Percentiles rank a stretch among this genome's conserved stretches.
These are phyloP conservation scores for Leishmania turanica DNA, from an alignment of 208 protist species.

Conservation along the genomic window DNA sequence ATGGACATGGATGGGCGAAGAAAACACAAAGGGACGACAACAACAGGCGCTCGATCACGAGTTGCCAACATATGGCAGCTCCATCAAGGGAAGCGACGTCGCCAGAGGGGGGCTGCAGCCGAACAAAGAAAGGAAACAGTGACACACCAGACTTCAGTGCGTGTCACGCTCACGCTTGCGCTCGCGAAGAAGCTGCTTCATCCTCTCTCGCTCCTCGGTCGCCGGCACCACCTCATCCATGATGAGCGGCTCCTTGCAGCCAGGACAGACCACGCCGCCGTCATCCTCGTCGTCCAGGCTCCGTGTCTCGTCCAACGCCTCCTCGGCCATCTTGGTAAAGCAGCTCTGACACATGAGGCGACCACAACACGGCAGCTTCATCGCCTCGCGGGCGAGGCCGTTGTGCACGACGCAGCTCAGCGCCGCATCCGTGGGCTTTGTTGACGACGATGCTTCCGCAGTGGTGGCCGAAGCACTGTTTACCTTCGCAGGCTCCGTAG, in stretches of 20 bases:
- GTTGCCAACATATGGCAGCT: background rate
- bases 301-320: constrained; percentile 40
- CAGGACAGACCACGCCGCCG: constrained; percentile 52
- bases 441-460: background rate
- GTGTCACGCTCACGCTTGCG: constrained; percentile 31
- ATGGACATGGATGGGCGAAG: background rate
- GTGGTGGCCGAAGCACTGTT: background rate
- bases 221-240: constrained; percentile 71
- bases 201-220: constrained; percentile 54
- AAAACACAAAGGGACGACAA: background rate
- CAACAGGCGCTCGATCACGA: background rate
- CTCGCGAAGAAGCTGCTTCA: constrained; percentile 29
- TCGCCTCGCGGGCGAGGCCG: constrained; percentile 59
- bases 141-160: background rate
- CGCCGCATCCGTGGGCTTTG: background rate
- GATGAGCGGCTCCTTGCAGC: constrained; percentile 68
- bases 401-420: constrained; percentile 55
- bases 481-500: background rate
- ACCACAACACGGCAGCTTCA: constrained; percentile 75
- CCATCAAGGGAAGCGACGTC: background rate
- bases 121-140: background rate
- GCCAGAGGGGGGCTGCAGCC: background rate
- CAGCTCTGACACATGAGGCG: constrained; percentile 63
- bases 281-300: constrained; percentile 37
- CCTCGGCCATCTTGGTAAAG: constrained; percentile 63